Base-by-base conservation (phyloP, 345 rosid genomes). In the Linum usitatissimum region DNA sequence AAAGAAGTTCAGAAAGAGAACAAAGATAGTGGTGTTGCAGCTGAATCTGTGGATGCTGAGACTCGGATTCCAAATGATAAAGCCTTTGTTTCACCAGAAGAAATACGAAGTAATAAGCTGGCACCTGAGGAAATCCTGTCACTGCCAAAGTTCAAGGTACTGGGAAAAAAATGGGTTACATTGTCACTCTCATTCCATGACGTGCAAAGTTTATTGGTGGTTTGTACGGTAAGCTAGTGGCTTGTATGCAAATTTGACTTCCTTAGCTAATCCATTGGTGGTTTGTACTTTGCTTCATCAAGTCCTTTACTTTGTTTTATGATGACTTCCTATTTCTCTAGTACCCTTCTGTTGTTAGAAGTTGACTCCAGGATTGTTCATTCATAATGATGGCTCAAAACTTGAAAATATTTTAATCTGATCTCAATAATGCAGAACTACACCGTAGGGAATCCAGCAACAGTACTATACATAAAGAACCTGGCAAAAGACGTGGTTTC, bases 61-160 rank as follows among this genome's bases (percentile, higher is more conserved):
- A 73, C 65, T 62, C 81, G 76, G 68, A 77, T 38, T 67, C 66
- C 73, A 39, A 78, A 74, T 67, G 58, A 59, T 31, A 79, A 62
- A 63, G 70, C 75, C 30, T 87, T 70, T 81, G 83, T 81, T 45
- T 77, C 77, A 64, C 75, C 61, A 31, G 87, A 83, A 61, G 91
- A 87, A 70, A 61, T 93, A 71, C 88, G 83, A 71, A 77, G 74
- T 63, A 89, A 91, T 65, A 81, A 80, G 84, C 78, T 90, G 68
- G 91, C 87, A 55, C 84, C 90, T 23, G 94, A 90, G 75, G 94
- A 92, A 75, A 87, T 92, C 74, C 73, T 92, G 53, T 87, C 94
- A 14, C 86, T 90, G 67, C 96, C 97, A 40, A 82, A 80, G 87
- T 87, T 90, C 70, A 90, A 90, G 97, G 97, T 87, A 77, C 45